Percentiles rank a stretch among this genome's conserved stretches.
These are phyloP conservation scores for Gossypium thurberi DNA, from an alignment of 345 rosid genomes.

Conservation along the genomic window DNA sequence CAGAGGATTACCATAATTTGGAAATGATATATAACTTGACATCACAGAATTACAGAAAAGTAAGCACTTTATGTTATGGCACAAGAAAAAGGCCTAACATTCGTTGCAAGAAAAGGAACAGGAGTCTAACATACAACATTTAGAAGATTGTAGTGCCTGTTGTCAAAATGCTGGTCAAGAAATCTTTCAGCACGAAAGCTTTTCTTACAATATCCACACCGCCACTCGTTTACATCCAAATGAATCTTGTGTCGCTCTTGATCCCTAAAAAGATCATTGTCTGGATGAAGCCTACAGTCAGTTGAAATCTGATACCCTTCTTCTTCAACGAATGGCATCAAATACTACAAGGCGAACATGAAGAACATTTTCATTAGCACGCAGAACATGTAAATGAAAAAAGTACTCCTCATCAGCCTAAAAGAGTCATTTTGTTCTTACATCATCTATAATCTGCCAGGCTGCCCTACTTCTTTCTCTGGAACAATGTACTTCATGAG, in stretches of 20 bases:
- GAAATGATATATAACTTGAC: neutral
- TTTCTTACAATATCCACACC: slow-evolving; percentile 91
- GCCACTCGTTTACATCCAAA: slow-evolving; percentile 71
- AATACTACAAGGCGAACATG: slow-evolving; percentile 42
- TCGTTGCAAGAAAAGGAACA: slow-evolving; percentile 17
- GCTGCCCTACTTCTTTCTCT: slow-evolving; percentile 88
- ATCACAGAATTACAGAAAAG: neutral
- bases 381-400: neutral
- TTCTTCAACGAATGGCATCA: slow-evolving; percentile 79
- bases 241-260: slow-evolving; percentile 88
- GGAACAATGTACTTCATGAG: slow-evolving; percentile 77
- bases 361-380: neutral
- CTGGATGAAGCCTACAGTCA: slow-evolving; percentile 74
- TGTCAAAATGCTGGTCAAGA: slow-evolving; percentile 79
- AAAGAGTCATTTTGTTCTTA: slow-evolving; percentile 15
- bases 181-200: slow-evolving; percentile 74
- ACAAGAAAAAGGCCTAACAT: neutral
- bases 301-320: slow-evolving; percentile 52
- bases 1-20: neutral
- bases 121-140: slow-evolving; percentile 56
- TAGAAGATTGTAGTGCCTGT: slow-evolving; percentile 70
- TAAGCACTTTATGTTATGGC: neutral
- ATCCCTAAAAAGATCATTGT: slow-evolving; percentile 75
- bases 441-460: slow-evolving; percentile 76
- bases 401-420: neutral